Evolutionary conservation across 495 filamentous ascomycete genomes (phyloP).

Genomic region (Penicillium parvum): DNA sequence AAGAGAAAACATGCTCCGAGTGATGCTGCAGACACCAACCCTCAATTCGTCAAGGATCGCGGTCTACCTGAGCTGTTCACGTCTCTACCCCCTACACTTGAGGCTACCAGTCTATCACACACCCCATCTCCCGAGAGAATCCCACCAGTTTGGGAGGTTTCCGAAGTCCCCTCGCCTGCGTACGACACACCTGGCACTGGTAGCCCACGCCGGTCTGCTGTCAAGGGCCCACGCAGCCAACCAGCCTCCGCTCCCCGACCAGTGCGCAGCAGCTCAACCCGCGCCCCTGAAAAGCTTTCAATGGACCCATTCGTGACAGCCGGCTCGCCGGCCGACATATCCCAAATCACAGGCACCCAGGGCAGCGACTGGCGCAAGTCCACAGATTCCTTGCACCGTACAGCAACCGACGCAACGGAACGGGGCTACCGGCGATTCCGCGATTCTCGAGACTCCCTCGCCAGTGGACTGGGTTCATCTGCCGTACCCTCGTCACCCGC

Average conservation of each 20-base stretch:
- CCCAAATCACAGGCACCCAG: conserved; percentile 23
- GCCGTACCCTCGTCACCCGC: conserved; percentile 2
- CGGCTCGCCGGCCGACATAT: conserved; percentile 11
- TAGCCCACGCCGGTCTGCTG: conserved; percentile 33
- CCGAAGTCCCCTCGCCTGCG: conserved; percentile 21
- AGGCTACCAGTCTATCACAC: conserved; percentile 20
- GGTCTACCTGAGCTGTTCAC: conserved; percentile 28
- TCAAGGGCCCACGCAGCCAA: conserved; percentile 40
- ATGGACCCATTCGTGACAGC: conserved; percentile 11
- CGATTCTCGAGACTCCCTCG: conserved; percentile 8
- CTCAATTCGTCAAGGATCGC: conserved; percentile 2
- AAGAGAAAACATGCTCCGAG: conserved; percentile 22
- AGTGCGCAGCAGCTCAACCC: conserved; percentile 20
- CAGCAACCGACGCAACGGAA: conserved; percentile 13
- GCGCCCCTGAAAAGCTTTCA: conserved; percentile 12
- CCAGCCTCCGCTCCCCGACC: conserved; percentile 13
- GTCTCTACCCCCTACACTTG: conserved; percentile 18
- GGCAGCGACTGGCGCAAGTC: conserved; percentile 25
- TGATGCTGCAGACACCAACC: conserved; percentile 6
- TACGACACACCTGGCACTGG: conserved; percentile 21
- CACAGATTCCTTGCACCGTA: conserved; percentile 15
- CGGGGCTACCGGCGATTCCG: conserved; percentile 2
- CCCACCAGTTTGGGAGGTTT: conserved; percentile 26
- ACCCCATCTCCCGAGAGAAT: conserved; percentile 36
- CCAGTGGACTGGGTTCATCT: conserved; percentile 4